phyloP scores from a whole-genome alignment of 257 asterid genomes.

The Nicotiana tabacum region DNA sequence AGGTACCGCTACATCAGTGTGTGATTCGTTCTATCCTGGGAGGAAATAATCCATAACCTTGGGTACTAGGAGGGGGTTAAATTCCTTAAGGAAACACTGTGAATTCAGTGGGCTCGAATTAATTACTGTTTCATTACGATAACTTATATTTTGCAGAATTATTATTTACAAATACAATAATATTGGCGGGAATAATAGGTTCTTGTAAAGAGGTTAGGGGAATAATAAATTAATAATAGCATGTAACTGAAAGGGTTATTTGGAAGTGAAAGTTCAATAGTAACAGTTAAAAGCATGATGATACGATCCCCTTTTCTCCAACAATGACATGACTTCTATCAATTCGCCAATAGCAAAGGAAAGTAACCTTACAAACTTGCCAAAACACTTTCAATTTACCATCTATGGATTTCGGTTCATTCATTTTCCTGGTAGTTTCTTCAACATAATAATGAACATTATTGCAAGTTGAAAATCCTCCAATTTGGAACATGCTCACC shows the following conservation, averaged over 20 bases:
- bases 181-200: too few relatives aligned
- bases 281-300: neutral
- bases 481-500: neutral
- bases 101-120: too few relatives aligned
- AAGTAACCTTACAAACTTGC: too few relatives aligned
- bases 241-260: neutral
- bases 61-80: too few relatives aligned
- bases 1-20: too few relatives aligned
- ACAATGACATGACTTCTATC: conserved; percentile 3
- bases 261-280: neutral
- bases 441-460: neutral
- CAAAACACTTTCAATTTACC: neutral
- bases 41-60: too few relatives aligned
- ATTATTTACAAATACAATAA: too few relatives aligned
- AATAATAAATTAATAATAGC: neutral
- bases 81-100: too few relatives aligned
- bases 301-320: neutral
- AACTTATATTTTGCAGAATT: too few relatives aligned
- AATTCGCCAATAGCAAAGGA: neutral
- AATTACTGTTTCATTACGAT: too few relatives aligned
- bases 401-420: neutral
- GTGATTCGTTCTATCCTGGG: too few relatives aligned
- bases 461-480: neutral
- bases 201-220: too few relatives aligned
- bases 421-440: neutral